Evolutionary conservation across 805 yeast genomes (phyloP).

Genomic region (Yarrowia deformans): DNA sequence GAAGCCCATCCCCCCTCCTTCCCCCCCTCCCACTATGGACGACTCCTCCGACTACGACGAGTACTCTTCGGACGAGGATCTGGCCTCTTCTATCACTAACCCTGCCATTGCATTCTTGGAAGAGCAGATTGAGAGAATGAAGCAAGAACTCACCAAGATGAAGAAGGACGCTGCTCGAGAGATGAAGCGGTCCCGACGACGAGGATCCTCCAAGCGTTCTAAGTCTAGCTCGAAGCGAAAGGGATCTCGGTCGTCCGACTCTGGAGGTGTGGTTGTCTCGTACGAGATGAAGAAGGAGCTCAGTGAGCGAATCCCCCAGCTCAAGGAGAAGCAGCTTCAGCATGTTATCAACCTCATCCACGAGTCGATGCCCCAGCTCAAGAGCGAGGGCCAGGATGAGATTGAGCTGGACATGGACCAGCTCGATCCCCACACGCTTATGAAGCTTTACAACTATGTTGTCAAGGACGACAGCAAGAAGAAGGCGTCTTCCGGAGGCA

Average conservation of each 20-base stretch:
- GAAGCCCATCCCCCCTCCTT: conserved; percentile 72
- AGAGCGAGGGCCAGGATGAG: conserved; percentile 75
- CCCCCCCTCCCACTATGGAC: conserved; percentile 59
- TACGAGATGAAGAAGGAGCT: conserved; percentile 97
- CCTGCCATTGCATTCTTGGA: conserved; percentile 92
- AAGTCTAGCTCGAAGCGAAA: conserved; percentile 41
- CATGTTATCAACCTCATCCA: conserved; percentile 85
- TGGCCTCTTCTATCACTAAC: conserved; percentile 68
- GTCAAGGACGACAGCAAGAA: conserved; percentile 51
- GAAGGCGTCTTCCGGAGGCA: conserved; percentile 25
- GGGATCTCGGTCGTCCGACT: conserved; percentile 42
- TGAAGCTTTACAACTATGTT: conserved; percentile 84
- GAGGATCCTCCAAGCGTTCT: conserved; percentile 56
- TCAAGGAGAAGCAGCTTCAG: conserved; percentile 79
- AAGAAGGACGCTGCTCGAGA: conserved; percentile 58
- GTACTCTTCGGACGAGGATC: conserved; percentile 49
- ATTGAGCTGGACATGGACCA: conserved; percentile 96
- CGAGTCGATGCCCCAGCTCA: conserved; percentile 71
- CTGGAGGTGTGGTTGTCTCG: conserved; percentile 60
- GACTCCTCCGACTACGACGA: conserved; percentile 56
- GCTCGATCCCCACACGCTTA: conserved; percentile 80
- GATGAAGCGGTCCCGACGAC: conserved; percentile 50
- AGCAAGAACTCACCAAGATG: conserved; percentile 80
- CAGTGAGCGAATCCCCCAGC: conserved; percentile 77
- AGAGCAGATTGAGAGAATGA: conserved; percentile 84